These are phyloP conservation scores for Escallonia rubra DNA, from an alignment of 129 eudicot genomes.

Conservation along the genomic window DNA sequence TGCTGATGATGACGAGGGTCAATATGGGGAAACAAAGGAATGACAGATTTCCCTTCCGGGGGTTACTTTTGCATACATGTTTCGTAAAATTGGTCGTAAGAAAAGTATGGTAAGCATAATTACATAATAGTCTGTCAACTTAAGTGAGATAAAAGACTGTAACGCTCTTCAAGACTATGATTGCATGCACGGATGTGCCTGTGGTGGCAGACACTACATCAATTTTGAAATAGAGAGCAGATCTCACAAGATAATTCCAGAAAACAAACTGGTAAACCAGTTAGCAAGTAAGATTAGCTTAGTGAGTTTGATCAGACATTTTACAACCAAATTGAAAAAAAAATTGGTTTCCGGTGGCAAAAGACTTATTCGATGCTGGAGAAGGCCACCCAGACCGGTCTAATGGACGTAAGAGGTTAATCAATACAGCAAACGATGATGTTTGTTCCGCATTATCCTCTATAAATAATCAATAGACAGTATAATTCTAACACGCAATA, in stretches of 20 bases:
- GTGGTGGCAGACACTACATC: too few relatives aligned
- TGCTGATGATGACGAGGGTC: constrained; percentile 50
- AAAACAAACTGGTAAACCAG: too few relatives aligned
- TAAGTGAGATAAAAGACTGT: not conserved
- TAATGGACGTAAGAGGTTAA: constrained; percentile 73
- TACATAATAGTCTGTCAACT: too few relatives aligned
- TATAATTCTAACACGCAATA: constrained; percentile 4
- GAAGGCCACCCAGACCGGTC: constrained; percentile 94
- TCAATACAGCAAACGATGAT: constrained; percentile 86
- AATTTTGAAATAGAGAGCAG: too few relatives aligned
- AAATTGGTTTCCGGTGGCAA: constrained; percentile 66
- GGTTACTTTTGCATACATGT: constrained; percentile 28
- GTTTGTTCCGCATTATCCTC: constrained; percentile 98
- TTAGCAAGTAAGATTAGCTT: constrained; percentile 37
- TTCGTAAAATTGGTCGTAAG: too few relatives aligned
- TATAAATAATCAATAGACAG: constrained; percentile 4
- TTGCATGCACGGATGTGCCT: not conserved
- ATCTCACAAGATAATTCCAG: too few relatives aligned
- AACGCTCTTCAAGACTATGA: too few relatives aligned
- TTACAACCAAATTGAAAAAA: constrained; percentile 91
- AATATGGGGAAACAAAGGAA: constrained; percentile 49
- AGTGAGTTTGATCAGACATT: constrained; percentile 89
- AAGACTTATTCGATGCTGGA: constrained; percentile 68
- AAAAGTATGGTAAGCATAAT: too few relatives aligned
- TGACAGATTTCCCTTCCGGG: constrained; percentile 79